These are phyloP conservation scores for Carex myosuroides DNA, from an alignment of 176 grass and related monocot species.

Conservation along the genomic window DNA sequence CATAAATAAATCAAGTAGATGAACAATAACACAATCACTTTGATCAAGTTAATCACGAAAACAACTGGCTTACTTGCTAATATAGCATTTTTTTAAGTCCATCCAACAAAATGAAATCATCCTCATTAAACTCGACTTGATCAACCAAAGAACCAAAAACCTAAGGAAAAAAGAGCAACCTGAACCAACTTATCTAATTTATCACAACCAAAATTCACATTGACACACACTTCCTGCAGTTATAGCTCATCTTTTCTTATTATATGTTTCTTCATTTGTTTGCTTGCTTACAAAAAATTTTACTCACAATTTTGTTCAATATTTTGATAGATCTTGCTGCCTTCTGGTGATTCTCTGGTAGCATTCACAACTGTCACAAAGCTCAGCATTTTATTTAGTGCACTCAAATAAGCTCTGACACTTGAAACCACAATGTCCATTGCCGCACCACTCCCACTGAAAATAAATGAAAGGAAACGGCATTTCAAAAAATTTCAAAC, in stretches of 20 bases:
- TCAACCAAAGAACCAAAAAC: background rate
- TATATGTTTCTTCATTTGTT: background rate
- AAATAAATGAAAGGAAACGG: background rate
- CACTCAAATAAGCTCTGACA: slow-evolving; percentile 75
- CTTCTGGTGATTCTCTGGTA: slow-evolving; percentile 30
- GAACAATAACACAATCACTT: background rate
- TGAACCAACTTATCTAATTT: background rate
- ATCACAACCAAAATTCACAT: background rate
- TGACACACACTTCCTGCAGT: background rate
- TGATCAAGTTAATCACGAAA: background rate
- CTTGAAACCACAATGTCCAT: slow-evolving; percentile 85
- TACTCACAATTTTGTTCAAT: slow-evolving; percentile 24
- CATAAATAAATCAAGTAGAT: background rate
- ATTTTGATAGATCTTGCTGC: slow-evolving; percentile 8
- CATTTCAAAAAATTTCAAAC: background rate
- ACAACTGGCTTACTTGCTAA: background rate
- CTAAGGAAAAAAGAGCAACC: background rate
- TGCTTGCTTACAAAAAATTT: background rate
- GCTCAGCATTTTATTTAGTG: slow-evolving; percentile 84
- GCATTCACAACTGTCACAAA: slow-evolving; percentile 45
- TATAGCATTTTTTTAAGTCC: background rate
- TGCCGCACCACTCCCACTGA: slow-evolving; percentile 69
- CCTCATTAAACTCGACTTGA: background rate
- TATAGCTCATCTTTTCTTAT: background rate
- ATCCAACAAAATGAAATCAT: background rate